These are phyloP conservation scores for Discostella pseudostelligera DNA, from an alignment of 108 stramenopile genomes.

Conservation along the genomic window DNA sequence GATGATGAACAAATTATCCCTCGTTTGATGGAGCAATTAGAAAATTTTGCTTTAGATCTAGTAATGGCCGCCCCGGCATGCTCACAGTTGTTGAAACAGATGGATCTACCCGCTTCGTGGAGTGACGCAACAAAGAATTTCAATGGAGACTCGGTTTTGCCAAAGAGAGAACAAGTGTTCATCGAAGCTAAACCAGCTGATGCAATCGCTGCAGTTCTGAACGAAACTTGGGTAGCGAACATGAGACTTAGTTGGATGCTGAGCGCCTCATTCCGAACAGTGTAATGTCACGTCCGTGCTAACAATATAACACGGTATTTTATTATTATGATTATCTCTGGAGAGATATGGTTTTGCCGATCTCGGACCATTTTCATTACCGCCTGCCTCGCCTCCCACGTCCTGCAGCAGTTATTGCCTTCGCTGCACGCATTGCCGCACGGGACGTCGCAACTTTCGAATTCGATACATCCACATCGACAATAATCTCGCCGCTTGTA, in stretches of 20 bases:
- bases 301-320: not conserved
- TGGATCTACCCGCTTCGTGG: conserved; percentile 55
- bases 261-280: conserved; percentile 25
- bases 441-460: too few relatives aligned
- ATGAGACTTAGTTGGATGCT: conserved; percentile 30
- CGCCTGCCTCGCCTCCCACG: too few relatives aligned
- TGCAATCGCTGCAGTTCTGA: conserved; percentile 26
- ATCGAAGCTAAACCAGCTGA: conserved; percentile 37
- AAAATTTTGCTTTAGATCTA: conserved; percentile 61
- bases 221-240: conserved; percentile 61
- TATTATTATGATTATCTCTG: not conserved
- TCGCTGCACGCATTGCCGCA: too few relatives aligned
- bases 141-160: not conserved
- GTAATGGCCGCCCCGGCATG: conserved; percentile 75
- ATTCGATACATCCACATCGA: too few relatives aligned
- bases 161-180: conserved; percentile 28
- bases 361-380: too few relatives aligned
- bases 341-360: not conserved
- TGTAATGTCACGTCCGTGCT: not conserved
- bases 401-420: too few relatives aligned
- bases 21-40: conserved; percentile 35
- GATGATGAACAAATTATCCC: conserved; percentile 18
- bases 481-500: conserved; percentile 62
- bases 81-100: conserved; percentile 21
- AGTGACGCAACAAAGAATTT: conserved; percentile 18